Evolutionary conservation across 2,329 filamentous ascomycete species (phyloP), one percentile per base, ranked within the genome.

Genomic region (Exophiala oligosperma): DNA sequence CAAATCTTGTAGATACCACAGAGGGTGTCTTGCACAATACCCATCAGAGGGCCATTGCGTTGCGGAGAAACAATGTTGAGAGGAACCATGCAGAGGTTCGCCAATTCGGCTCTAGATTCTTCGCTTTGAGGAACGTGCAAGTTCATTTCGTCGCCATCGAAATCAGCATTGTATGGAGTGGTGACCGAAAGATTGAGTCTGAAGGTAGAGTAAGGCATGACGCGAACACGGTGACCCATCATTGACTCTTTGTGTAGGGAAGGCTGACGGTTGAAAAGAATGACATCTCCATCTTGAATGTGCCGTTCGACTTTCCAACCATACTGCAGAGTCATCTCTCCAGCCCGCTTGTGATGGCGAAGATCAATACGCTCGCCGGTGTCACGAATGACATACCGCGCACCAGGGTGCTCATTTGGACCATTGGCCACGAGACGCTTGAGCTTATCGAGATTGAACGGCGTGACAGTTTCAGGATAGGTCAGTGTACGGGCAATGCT

Each of bases 61-160:
- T 99, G 94, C 3, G 94, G 94, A 1, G 95, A 99, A 8, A 99
- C 95, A 69, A 99, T 97, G 74, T 99, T 97, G 68, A 94, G 84
- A 0, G 94, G 94, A n/a, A 99, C 94, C 83, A 97, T 89, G 74
- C 93, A 97, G 12, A 99, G 84, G 72, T 97, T 89, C 74, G 87
- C 91, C 67, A 99, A 86, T 75, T 99, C 94, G 47, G 95, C 92
- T 60, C 94, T 89, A 35, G 95, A 95, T 75, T 99, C 95, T 71
- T 99, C 92, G 38, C 90, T 94, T 71, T 99, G 94, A 3, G 94
- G 95, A 52, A 99, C 95, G 83, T 99, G 94, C 78, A 99, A 85
- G 73, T 99, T 99, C 94, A 99, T 99, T 77, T 99, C 94, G 74
- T 99, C 94, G 77, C 94, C 94, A 71, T 99, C 94, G 77, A 99